phyloP scores from a whole-genome alignment of 2,329 filamentous ascomycete genomes.

The Hawksworthiomyces lignivorus region DNA sequence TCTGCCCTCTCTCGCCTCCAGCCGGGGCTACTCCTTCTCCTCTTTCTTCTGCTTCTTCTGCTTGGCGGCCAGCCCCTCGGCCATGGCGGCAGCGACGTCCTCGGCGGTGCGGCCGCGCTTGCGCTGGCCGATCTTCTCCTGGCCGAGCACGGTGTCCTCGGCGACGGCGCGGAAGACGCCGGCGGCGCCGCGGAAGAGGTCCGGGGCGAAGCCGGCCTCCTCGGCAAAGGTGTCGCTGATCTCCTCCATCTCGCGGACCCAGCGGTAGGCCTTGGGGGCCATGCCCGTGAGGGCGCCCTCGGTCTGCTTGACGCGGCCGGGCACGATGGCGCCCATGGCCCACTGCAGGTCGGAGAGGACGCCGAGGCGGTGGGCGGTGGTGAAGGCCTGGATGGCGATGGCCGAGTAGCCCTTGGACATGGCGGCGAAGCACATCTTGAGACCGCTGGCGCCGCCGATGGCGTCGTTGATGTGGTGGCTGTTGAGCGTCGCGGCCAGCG shows the following conservation, averaged over 20 bases:
- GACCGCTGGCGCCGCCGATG: slow-evolving; percentile 48
- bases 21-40: background rate
- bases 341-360: slow-evolving; percentile 51
- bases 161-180: slow-evolving; percentile 55
- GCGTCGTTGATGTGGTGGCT: slow-evolving; percentile 38
- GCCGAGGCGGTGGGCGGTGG: slow-evolving; percentile 56
- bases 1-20: too few species aligned
- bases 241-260: slow-evolving; percentile 72
- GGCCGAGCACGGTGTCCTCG: slow-evolving; percentile 51
- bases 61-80: slow-evolving; percentile 18
- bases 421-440: slow-evolving; percentile 61
- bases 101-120: slow-evolving; percentile 48
- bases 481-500: slow-evolving; percentile 38
- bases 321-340: slow-evolving; percentile 45
- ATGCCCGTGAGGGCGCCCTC: slow-evolving; percentile 42
- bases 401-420: slow-evolving; percentile 59
- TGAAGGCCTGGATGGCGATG: slow-evolving; percentile 62
- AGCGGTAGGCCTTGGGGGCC: slow-evolving; percentile 69
- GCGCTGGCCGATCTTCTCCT: slow-evolving; percentile 49
- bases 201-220: slow-evolving; percentile 53
- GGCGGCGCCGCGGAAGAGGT: slow-evolving; percentile 53
- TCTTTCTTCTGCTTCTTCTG: slow-evolving; percentile 16
- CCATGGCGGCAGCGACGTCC: slow-evolving; percentile 17
- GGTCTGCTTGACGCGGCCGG: slow-evolving; percentile 36
- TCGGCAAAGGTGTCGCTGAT: slow-evolving; percentile 58